Conservation (phyloP, 768 basidiomycete species). For the Pleurotus ostreatus region DNA sequence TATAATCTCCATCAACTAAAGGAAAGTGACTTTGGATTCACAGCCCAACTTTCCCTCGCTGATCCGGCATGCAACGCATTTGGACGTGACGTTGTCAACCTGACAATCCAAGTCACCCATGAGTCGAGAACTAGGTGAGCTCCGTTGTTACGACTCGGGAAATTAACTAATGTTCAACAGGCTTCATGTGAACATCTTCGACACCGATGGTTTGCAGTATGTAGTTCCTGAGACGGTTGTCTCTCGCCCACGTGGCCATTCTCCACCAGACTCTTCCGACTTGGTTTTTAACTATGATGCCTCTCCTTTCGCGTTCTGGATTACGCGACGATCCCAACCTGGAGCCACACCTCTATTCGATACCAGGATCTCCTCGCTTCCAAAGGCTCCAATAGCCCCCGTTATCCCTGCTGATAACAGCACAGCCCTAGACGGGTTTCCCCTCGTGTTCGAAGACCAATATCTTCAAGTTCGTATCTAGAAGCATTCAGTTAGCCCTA, state of each 20-base stretch:
- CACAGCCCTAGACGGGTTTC: constrained; percentile 59
- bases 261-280: constrained; percentile 43
- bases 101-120: constrained; percentile 66
- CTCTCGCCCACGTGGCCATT: constrained; percentile 30
- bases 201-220: constrained; percentile 59
- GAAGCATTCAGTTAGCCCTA: background rate
- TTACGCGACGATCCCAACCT: constrained; percentile 62
- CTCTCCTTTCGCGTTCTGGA: constrained; percentile 76
- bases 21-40: constrained; percentile 44
- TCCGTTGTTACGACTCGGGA: background rate
- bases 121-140: constrained; percentile 50
- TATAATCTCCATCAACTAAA: constrained; percentile 46
- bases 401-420: constrained; percentile 45
- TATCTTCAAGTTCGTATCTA: constrained; percentile 56
- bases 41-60: constrained; percentile 48
- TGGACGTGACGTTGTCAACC: constrained; percentile 50
- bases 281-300: constrained; percentile 64
- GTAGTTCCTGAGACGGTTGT: constrained; percentile 52
- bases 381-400: constrained; percentile 54
- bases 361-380: constrained; percentile 60
- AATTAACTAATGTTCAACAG: constrained; percentile 25
- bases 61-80: constrained; percentile 63
- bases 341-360: constrained; percentile 60
- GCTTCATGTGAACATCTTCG: constrained; percentile 65
- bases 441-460: constrained; percentile 75